These are phyloP conservation scores for Colletotrichum cereale DNA, from an alignment of 2,329 filamentous ascomycete species.

Conservation along the genomic window DNA sequence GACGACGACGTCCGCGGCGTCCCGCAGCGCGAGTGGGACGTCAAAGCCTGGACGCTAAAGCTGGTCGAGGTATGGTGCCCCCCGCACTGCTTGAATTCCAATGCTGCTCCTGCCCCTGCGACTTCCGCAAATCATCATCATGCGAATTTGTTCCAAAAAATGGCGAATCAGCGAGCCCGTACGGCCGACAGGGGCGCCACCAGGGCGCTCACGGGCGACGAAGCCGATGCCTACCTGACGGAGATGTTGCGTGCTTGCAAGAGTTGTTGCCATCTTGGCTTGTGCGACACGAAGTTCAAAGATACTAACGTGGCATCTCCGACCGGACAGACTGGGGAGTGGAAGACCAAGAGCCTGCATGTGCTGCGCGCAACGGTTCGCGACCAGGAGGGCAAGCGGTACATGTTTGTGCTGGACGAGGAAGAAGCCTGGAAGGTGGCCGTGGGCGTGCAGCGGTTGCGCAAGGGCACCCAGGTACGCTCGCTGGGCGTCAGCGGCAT, in stretches of 20 bases:
- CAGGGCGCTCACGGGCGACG: slow-evolving; percentile 70
- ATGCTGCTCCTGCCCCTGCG: slow-evolving; percentile 57
- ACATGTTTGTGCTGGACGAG: slow-evolving; percentile 73
- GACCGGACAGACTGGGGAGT: slow-evolving; percentile 64
- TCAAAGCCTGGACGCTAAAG: slow-evolving; percentile 98
- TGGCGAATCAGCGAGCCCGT: slow-evolving; percentile 59
- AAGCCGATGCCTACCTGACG: slow-evolving; percentile 73
- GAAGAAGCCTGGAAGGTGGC: slow-evolving; percentile 78
- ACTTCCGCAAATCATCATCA: slow-evolving; percentile 53
- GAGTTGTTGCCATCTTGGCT: slow-evolving; percentile 69
- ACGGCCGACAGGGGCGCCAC: slow-evolving; percentile 61
- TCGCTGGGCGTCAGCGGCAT: slow-evolving; percentile 71
- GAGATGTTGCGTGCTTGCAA: slow-evolving; percentile 75
- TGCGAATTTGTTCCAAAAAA: slow-evolving; percentile 59
- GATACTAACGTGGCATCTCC: slow-evolving; percentile 57
- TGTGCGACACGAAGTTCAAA: slow-evolving; percentile 59
- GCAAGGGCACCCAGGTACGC: slow-evolving; percentile 70
- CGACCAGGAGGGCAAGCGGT: slow-evolving; percentile 76
- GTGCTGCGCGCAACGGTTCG: slow-evolving; percentile 73
- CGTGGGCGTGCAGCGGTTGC: slow-evolving; percentile 70
- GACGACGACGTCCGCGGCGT: slow-evolving; percentile 94
- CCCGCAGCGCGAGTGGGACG: slow-evolving; percentile 97
- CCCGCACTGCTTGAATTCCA: slow-evolving; percentile 68
- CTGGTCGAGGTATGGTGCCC: slow-evolving; percentile 89
- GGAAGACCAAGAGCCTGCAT: slow-evolving; percentile 69